These are phyloP conservation scores for Xylaria acuta DNA, from an alignment of 495 filamentous ascomycete genomes.

Conservation along the genomic window DNA sequence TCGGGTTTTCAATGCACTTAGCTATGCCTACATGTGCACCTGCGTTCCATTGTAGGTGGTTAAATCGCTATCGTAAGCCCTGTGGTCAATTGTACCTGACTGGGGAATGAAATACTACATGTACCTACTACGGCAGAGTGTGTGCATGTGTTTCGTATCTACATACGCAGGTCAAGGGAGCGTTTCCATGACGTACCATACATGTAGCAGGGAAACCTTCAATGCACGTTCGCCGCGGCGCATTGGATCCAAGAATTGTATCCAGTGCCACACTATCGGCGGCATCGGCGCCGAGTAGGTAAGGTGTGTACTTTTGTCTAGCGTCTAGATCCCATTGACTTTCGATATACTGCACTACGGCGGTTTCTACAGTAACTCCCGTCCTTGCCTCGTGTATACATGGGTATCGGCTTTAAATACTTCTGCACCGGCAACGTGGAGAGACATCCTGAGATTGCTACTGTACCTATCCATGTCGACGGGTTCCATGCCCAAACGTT, in stretches of 20 bases:
- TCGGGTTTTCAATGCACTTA: neutral
- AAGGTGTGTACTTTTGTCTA: neutral
- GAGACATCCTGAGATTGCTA: neutral
- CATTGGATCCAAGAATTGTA: neutral
- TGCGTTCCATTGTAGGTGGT: slow-evolving; percentile 1
- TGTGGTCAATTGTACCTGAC: neutral
- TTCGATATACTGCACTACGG: too few relatives aligned
- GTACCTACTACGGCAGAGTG: neutral
- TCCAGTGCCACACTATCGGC: slow-evolving; percentile 3
- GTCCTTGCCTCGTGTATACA: neutral
- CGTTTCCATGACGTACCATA: slow-evolving; percentile 20
- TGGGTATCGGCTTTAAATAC: neutral
- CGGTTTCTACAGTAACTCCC: neutral
- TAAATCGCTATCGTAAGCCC: neutral
- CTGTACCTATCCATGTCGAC: neutral
- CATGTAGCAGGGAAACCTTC: slow-evolving; percentile 14
- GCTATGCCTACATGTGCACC: slow-evolving; percentile 1
- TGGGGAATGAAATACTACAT: neutral
- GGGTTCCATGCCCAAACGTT: too few relatives aligned
- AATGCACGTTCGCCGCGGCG: neutral
- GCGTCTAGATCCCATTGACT: neutral
- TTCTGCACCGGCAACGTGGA: slow-evolving; percentile 3
- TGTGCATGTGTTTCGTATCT: neutral
- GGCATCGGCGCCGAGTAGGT: neutral
- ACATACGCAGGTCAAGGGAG: neutral